Conservation (phyloP, 139 green algal genomes). For the Chlamydomonas sphaeroides region DNA sequence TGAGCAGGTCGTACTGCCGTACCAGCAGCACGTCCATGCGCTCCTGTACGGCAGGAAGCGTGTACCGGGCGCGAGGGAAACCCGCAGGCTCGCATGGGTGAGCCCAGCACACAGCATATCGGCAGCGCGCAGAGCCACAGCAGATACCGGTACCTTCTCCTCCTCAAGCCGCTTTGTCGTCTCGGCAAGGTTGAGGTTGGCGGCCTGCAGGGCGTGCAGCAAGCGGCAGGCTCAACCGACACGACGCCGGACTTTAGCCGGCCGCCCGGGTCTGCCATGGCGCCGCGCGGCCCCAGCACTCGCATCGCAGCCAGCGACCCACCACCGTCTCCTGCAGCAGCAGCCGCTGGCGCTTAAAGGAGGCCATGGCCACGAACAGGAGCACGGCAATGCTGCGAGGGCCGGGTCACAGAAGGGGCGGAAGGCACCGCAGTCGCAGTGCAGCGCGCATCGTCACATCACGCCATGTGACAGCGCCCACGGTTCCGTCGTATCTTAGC, state of each 20-base stretch:
- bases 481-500: no score
- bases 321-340: slow-evolving; percentile 57
- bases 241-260: no score
- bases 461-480: no score
- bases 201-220: slow-evolving; percentile 10
- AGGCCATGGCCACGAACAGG: slow-evolving; percentile 45
- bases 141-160: slow-evolving; percentile 49
- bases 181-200: slow-evolving; percentile 50
- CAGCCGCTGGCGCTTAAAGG: slow-evolving; percentile 45
- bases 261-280: no score
- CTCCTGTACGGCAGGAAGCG: slow-evolving; percentile 19
- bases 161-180: slow-evolving; percentile 55
- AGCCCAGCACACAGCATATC: no score
- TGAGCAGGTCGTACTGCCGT: slow-evolving; percentile 64
- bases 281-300: neutral
- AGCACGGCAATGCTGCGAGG: slow-evolving; percentile 40
- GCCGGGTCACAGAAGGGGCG: no score
- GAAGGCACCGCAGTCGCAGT: no score
- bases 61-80: neutral
- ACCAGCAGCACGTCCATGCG: slow-evolving; percentile 64
- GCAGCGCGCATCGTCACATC: no score
- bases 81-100: neutral
- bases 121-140: no score
- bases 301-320: neutral
- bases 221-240: no score